Base-by-base conservation (phyloP, 768 basidiomycete genomes). In the Boletus coccyginus region DNA sequence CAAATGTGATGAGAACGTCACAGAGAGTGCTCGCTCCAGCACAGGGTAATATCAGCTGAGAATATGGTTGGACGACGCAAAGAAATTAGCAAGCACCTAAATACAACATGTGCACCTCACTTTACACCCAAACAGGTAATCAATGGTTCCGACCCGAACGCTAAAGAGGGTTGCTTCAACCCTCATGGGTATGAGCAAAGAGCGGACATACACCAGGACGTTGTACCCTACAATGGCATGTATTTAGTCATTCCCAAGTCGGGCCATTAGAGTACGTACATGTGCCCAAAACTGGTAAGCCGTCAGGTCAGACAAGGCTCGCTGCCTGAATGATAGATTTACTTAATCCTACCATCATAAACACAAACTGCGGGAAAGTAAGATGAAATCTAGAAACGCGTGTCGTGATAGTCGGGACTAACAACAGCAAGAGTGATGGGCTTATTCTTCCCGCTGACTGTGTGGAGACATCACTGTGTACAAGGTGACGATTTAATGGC, bases 361-460 rank as follows among this genome's bases (percentile, higher is more conserved):
- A 19, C 7, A 35, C 21, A 44, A 44, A 39, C 55, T 59, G 24
- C n/a, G n/a, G 33, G 19, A 27, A 31, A n/a, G 39, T 50, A 14
- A 52, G 54, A 9, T n/a, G 17, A 32, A 4, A 21, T 4, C 17
- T 3, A 24, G 27, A 27, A 27, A 27, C 27, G 27, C 27, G 27
- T 27, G 27, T 27, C 2, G 3, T 9, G 27, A 5, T 42, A 12
- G 11, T 24, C 16, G 5, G n/a, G 21, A 51, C 61, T 50, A 17
- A 62, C 61, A 2, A 60, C 19, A 19, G 42, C n/a, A 27, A 53
- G 12, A 11, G 61, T 60, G 5, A 60, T 7, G 12, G 21, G 7
- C 12, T 47, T 59, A 50, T 60, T 62, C 42, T 48, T 42, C 10
- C 46, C 55, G 46, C 61, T 62, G 29, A 62, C 61, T n/a, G n/a